These are phyloP conservation scores for Nissolia schottii DNA, from an alignment of 306 rosid genomes.

Conservation along the genomic window DNA sequence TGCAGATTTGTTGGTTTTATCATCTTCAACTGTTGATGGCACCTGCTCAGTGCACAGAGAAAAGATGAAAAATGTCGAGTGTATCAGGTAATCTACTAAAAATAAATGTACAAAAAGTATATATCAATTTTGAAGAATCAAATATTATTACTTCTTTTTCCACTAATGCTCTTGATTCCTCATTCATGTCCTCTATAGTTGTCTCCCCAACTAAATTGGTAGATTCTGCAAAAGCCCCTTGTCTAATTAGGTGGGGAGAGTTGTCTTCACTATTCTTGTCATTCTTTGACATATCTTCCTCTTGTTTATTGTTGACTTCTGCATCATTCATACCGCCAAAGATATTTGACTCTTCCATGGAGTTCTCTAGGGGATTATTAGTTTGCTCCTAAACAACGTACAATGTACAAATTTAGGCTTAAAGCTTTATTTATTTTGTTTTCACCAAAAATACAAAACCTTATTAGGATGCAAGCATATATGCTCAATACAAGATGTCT, in stretches of 20 bases:
- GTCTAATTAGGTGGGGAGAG: background rate
- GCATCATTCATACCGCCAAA: background rate
- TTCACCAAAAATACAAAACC: background rate
- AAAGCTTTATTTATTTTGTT: background rate
- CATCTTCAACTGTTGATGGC: background rate
- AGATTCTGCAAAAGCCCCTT: slow-evolving; percentile 7
- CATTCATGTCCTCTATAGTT: background rate
- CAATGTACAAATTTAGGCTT: background rate
- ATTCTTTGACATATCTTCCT: slow-evolving; percentile 2
- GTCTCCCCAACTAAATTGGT: background rate
- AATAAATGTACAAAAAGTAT: background rate
- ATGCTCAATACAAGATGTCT: background rate
- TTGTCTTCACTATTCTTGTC: slow-evolving; percentile 16
- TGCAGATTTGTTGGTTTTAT: background rate
- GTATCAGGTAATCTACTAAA: background rate
- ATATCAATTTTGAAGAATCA: background rate
- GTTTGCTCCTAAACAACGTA: slow-evolving; percentile 24
- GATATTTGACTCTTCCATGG: slow-evolving; percentile 20
- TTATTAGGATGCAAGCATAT: background rate
- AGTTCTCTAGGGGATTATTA: slow-evolving; percentile 3
- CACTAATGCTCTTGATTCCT: slow-evolving; percentile 8
- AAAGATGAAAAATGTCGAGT: background rate
- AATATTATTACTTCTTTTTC: slow-evolving; percentile 15
- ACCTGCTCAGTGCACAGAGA: slow-evolving; percentile 4
- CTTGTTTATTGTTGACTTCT: slow-evolving; percentile 4